Percentiles rank a stretch among this genome's conserved stretches.
phyloP scores from a whole-genome alignment of 179 eudicot genomes.

The Patellifolia procumbens region DNA sequence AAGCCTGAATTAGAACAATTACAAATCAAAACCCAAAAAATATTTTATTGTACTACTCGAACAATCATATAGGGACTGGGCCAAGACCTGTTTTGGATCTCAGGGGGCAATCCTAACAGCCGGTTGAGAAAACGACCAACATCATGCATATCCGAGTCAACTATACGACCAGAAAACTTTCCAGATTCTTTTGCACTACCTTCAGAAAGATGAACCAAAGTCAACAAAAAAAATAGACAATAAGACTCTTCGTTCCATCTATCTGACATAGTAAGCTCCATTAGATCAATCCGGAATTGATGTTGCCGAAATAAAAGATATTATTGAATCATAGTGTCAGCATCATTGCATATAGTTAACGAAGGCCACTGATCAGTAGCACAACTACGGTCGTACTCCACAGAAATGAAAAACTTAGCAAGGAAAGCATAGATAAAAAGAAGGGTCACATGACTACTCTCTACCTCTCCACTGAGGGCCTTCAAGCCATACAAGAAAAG shows the following conservation, averaged over 20 bases:
- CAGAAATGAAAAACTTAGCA: no score
- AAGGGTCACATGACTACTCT: no score
- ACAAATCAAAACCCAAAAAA: background rate
- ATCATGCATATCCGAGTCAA: slow-evolving; percentile 99
- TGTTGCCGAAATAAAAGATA: background rate
- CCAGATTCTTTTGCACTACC: slow-evolving; percentile 84
- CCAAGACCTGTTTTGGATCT: slow-evolving; percentile 81
- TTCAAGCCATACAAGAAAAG: no score
- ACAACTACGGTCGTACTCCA: background rate
- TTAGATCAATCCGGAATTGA: background rate
- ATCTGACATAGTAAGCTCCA: background rate
- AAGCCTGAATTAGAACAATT: slow-evolving; percentile 49
- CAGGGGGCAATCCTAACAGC: slow-evolving; percentile 90
- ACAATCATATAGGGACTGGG: slow-evolving; percentile 2
- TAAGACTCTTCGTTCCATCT: background rate
- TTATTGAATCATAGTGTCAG: background rate
- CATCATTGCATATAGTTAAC: background rate
- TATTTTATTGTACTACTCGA: background rate
- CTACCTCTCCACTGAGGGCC: no score
- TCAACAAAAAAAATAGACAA: background rate
- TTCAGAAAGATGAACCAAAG: slow-evolving; percentile 20
- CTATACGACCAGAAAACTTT: slow-evolving; percentile 79
- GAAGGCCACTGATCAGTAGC: background rate
- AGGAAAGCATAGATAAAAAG: no score
- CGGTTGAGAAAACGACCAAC: slow-evolving; percentile 98